Percentiles rank a stretch among this genome's conserved stretches.
These are phyloP conservation scores for Ceratocystis papillata DNA, from an alignment of 2,329 filamentous ascomycete genomes.

Conservation along the genomic window DNA sequence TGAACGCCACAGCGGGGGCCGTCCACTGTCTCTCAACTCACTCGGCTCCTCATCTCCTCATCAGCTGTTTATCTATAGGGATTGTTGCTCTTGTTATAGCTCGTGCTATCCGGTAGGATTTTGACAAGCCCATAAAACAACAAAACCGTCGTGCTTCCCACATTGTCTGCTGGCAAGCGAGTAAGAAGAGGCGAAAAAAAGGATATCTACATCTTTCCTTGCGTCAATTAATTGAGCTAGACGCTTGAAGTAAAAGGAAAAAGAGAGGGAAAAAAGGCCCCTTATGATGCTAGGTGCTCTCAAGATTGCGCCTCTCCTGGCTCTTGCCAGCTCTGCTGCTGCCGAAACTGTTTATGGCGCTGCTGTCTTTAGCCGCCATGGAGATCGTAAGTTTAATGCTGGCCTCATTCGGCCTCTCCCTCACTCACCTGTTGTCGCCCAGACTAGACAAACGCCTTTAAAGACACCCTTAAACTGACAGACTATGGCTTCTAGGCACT, in stretches of 20 bases:
- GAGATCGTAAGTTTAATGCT: slow-evolving; percentile 29
- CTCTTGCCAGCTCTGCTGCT: slow-evolving; percentile 25
- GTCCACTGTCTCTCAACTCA: too few relatives aligned
- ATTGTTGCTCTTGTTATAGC: neutral
- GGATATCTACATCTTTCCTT: neutral
- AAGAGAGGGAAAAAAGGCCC: neutral
- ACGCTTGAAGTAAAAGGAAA: neutral
- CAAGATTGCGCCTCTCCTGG: neutral
- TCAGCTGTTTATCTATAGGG: neutral
- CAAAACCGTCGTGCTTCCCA: neutral
- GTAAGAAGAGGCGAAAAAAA: neutral
- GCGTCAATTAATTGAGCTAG: too few relatives aligned
- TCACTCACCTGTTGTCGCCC: neutral
- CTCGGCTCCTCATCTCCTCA: neutral
- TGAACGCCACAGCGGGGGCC: neutral
- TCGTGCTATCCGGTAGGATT: neutral
- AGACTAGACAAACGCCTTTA: neutral
- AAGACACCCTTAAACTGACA: slow-evolving; percentile 1
- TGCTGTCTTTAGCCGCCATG: slow-evolving; percentile 32
- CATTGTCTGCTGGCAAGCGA: neutral
- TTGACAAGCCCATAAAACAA: slow-evolving; percentile 1
- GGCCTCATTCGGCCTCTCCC: too few relatives aligned
- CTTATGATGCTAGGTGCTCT: slow-evolving; percentile 16
- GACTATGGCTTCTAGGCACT: slow-evolving; percentile 27
- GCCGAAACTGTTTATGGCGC: slow-evolving; percentile 32